A percentile compares a stretch with the other conserved stretches of the same genome.
Evolutionary conservation across 257 asterid genomes (phyloP).

Genomic region (Leptodermis oblonga): DNA sequence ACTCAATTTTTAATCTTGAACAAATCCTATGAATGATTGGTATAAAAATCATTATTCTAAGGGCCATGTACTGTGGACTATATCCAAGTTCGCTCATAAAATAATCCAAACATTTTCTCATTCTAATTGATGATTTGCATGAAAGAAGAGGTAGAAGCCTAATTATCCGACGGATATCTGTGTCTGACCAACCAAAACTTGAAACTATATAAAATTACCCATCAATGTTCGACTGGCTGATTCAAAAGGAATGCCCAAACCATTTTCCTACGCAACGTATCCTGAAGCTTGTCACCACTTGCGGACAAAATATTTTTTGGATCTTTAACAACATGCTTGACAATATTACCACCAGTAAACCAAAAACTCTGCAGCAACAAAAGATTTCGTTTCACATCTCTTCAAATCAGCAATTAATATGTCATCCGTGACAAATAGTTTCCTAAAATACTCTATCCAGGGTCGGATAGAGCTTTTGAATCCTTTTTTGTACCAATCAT

Average conservation of each 20-base stretch:
- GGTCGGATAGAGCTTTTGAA: neutral
- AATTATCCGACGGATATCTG: constrained; percentile 6
- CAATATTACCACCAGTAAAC: neutral
- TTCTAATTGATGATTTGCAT: neutral
- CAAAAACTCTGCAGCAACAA: constrained; percentile 3
- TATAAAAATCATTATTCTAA: too few relatives aligned
- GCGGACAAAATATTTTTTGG: constrained; percentile 6
- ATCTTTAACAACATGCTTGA: neutral
- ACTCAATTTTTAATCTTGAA: too few relatives aligned
- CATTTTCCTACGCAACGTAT: constrained; percentile 12
- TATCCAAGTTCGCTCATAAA: constrained; percentile 15
- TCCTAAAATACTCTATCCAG: constrained; percentile 7
- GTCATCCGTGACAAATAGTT: constrained; percentile 4
- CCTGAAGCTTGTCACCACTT: constrained; percentile 10
- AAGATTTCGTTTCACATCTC: constrained; percentile 6
- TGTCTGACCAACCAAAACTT: constrained; percentile 30
- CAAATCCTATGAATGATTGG: too few relatives aligned
- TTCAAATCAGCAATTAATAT: neutral
- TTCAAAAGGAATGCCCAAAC: constrained; percentile 20
- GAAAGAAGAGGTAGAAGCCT: neutral
- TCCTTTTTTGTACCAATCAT: too few relatives aligned
- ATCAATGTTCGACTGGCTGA: constrained; percentile 6
- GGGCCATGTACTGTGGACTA: constrained; percentile 1
- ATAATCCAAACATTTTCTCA: constrained; percentile 5
- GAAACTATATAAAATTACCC: constrained; percentile 16